These are phyloP conservation scores for Aspergillus luchuensis DNA, from an alignment of 2,329 filamentous ascomycete species.

Conservation along the genomic window DNA sequence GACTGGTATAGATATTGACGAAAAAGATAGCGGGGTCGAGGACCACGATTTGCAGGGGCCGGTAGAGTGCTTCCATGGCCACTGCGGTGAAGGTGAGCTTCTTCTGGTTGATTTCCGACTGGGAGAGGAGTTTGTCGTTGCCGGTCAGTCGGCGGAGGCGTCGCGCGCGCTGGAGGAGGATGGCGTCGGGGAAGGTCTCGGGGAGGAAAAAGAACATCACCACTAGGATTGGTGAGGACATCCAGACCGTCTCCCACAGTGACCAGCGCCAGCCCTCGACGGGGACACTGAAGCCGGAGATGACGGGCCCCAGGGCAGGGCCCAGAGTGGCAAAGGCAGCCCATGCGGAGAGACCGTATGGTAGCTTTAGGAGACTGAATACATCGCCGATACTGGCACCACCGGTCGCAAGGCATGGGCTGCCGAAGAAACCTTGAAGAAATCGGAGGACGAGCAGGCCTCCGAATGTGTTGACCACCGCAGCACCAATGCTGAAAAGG, in stretches of 20 bases:
- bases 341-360: slow-evolving; percentile 48
- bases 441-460: slow-evolving; percentile 13
- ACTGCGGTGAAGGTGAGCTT: slow-evolving; percentile 11
- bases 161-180: slow-evolving; percentile 62
- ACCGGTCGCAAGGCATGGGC: slow-evolving; percentile 8
- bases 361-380: slow-evolving; percentile 3
- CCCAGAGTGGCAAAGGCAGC: slow-evolving; percentile 48
- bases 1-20: slow-evolving; percentile 62
- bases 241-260: slow-evolving; percentile 25
- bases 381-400: slow-evolving; percentile 7
- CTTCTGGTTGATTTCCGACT: slow-evolving; percentile 62
- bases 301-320: slow-evolving; percentile 62
- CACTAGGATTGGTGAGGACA: slow-evolving; percentile 55
- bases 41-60: slow-evolving; percentile 62
- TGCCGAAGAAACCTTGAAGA: slow-evolving; percentile 14
- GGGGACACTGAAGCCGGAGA: slow-evolving; percentile 62
- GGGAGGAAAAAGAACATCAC: slow-evolving; percentile 63
- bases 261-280: slow-evolving; percentile 29
- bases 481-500: slow-evolving; percentile 3
- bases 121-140: slow-evolving; percentile 54
- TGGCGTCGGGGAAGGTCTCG: slow-evolving; percentile 62
- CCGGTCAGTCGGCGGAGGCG: slow-evolving; percentile 62
- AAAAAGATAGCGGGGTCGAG: slow-evolving; percentile 65
- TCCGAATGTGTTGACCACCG: slow-evolving; percentile 7
- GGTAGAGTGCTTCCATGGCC: slow-evolving; percentile 56